These are phyloP conservation scores for Spinellus fusiger DNA, from an alignment of 192 early-diverging fungal species.

Conservation along the genomic window DNA sequence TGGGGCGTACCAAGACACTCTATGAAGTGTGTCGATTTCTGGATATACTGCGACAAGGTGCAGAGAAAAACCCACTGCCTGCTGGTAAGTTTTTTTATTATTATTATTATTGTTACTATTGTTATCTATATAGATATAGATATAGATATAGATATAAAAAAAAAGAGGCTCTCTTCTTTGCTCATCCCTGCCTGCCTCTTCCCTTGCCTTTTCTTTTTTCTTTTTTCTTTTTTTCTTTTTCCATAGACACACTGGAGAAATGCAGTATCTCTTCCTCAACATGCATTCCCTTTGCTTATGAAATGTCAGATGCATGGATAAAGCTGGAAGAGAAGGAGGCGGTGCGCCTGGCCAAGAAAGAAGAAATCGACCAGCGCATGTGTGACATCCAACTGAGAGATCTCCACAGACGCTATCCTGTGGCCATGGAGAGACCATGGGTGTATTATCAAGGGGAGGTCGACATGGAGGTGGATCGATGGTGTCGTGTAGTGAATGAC, in stretches of 20 bases:
- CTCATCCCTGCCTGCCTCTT: no score
- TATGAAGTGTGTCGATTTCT: constrained; percentile 8
- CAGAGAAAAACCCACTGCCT: background rate
- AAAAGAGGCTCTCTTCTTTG: no score
- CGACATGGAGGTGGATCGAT: no score
- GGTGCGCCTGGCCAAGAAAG: background rate
- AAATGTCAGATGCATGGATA: background rate
- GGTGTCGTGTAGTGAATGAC: no score
- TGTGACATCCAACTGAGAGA: background rate
- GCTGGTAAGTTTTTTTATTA: background rate
- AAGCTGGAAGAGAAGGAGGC: background rate
- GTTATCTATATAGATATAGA: background rate
- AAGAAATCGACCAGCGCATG: background rate
- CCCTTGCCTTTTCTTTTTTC: background rate
- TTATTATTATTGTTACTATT: background rate
- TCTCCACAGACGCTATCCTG: background rate
- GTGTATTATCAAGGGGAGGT: no score
- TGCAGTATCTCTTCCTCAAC: background rate
- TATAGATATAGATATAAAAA: background rate
- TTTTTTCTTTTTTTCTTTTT: background rate
- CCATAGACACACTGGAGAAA: background rate
- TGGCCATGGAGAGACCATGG: background rate
- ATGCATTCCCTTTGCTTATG: background rate
- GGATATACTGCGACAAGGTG: background rate
- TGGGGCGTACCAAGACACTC: constrained; percentile 12